These are phyloP conservation scores for Magnaporthales sp. DNA, from an alignment of 2,329 filamentous ascomycete species.

Conservation along the genomic window DNA sequence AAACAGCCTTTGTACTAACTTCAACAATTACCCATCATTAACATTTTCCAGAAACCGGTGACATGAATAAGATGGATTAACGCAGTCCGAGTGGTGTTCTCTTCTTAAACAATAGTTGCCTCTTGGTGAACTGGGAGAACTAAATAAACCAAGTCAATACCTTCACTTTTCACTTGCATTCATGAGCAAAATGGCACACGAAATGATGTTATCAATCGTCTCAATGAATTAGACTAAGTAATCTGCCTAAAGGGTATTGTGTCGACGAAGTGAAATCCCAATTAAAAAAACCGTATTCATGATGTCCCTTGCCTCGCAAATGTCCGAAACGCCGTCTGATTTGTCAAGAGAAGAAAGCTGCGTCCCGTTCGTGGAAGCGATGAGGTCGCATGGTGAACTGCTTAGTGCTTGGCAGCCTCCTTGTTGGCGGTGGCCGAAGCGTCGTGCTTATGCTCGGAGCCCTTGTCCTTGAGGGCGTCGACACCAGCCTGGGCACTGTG, in stretches of 20 bases:
- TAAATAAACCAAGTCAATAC: too few species aligned
- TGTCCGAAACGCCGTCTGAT: not conserved
- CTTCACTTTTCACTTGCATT: not conserved
- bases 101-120: too few species aligned
- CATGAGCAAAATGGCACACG: not conserved
- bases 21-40: too few species aligned
- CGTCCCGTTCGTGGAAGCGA: not conserved
- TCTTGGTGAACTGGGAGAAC: too few species aligned
- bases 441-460: slow-evolving; percentile 20
- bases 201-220: not conserved
- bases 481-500: slow-evolving; percentile 20
- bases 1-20: too few species aligned
- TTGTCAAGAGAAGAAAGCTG: not conserved
- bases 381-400: not conserved
- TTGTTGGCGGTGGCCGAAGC: slow-evolving; percentile 28
- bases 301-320: not conserved
- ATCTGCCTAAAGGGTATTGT: not conserved
- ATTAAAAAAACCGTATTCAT: not conserved
- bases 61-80: too few species aligned
- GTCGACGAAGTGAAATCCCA: not conserved
- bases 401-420: slow-evolving; percentile 28
- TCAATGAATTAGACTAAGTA: slow-evolving; percentile 1
- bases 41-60: too few species aligned
- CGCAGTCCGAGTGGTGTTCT: too few species aligned
- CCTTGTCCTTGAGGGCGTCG: slow-evolving; percentile 26